Conservation (phyloP, 768 basidiomycete species). For the Calocybe cyanea region DNA sequence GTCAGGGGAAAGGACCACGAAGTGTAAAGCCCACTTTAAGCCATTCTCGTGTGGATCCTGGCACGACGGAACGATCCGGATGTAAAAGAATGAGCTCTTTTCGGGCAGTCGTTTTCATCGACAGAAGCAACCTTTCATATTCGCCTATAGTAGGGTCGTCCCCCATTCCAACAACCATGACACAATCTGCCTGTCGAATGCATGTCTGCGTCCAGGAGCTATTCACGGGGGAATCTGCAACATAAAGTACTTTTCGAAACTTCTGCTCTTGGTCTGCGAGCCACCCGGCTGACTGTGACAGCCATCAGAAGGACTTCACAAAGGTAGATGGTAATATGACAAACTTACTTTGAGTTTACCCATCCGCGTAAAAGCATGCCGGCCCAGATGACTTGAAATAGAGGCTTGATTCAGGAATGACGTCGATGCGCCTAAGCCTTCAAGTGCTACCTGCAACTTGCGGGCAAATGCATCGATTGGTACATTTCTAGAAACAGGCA, state of each 20-base stretch:
- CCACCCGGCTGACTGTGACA: slow-evolving; percentile 59
- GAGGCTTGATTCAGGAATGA: slow-evolving; percentile 93
- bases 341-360: slow-evolving; percentile 89
- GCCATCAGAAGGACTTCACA: slow-evolving; percentile 1
- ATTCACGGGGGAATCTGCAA: slow-evolving; percentile 91
- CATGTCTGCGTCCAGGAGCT: slow-evolving; percentile 99
- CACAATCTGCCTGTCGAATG: slow-evolving; percentile 94
- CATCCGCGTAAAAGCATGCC: slow-evolving; percentile 94
- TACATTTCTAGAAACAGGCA: slow-evolving; percentile 83
- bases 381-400: slow-evolving; percentile 86
- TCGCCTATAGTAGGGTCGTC: slow-evolving; percentile 90
- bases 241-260: slow-evolving; percentile 90
- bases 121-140: slow-evolving; percentile 88
- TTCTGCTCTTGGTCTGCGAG: slow-evolving; percentile 93
- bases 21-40: slow-evolving; percentile 59
- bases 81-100: slow-evolving; percentile 96
- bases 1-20: slow-evolving; percentile 1
- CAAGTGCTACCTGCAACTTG: slow-evolving; percentile 83
- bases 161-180: slow-evolving; percentile 92
- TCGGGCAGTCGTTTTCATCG: slow-evolving; percentile 97
- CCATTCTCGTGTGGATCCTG: slow-evolving; percentile 95
- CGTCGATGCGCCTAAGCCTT: slow-evolving; percentile 91
- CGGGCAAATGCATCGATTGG: slow-evolving; percentile 88
- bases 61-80: slow-evolving; percentile 80
- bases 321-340: background rate